Conservation (phyloP, 2,329 filamentous ascomycete genomes). For the Beauveria sp. region DNA sequence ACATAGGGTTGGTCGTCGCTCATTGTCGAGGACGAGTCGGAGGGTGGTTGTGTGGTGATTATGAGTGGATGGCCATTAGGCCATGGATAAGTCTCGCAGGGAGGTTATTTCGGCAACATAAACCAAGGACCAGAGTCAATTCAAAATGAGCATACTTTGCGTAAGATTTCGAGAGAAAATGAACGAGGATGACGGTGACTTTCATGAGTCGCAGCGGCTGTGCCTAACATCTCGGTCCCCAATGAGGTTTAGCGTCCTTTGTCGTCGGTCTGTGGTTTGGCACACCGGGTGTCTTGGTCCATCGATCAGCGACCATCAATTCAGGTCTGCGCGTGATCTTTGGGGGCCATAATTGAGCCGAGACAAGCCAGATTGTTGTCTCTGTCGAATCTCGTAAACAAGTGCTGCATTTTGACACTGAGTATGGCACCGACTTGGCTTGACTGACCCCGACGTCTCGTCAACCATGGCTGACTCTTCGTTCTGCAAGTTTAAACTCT, state of each 20-base stretch:
- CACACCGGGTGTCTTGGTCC: conserved; percentile 11
- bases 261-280: conserved; percentile 10
- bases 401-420: too few relatives aligned
- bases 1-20: conserved; percentile 41
- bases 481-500: too few relatives aligned
- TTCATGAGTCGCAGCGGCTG: neutral
- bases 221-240: conserved; percentile 24
- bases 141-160: neutral
- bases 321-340: neutral
- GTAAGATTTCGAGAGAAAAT: neutral
- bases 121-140: neutral
- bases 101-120: neutral
- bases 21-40: conserved; percentile 22
- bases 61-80: conserved; percentile 4
- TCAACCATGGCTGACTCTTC: too few relatives aligned
- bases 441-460: rapidly evolving
- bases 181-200: neutral
- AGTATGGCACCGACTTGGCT: too few relatives aligned
- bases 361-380: neutral
- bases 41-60: neutral
- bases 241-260: conserved; percentile 23
- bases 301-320: neutral
- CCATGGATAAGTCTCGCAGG: neutral
- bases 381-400: neutral
- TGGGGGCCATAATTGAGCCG: neutral